Evolutionary conservation across 202 grass and related monocot species (phyloP).

Genomic region (Panicum virgatum): DNA sequence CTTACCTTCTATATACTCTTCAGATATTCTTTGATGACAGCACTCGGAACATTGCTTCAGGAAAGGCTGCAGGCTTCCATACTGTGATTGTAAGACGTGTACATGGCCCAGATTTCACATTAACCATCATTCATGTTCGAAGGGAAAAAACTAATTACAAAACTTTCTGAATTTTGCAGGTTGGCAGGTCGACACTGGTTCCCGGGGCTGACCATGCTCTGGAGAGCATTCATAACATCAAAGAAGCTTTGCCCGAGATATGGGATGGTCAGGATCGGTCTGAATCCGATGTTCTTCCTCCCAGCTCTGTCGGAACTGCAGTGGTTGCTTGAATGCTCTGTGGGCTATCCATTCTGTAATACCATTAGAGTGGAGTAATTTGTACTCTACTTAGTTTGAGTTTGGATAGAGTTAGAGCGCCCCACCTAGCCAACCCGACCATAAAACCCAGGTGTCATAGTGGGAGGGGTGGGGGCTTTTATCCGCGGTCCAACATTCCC

Average conservation of each 20-base stretch:
- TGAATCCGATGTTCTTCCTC: conserved; percentile 44
- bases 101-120: neutral
- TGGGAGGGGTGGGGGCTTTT: too few relatives aligned
- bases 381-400: neutral
- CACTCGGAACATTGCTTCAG: conserved; percentile 57
- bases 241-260: conserved; percentile 59
- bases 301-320: conserved; percentile 32
- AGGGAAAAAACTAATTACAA: neutral
- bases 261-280: conserved; percentile 43
- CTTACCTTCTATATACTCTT: conserved; percentile 6
- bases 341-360: neutral
- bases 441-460: too few relatives aligned
- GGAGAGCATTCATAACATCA: conserved; percentile 69
- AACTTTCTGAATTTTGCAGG: conserved; percentile 40
- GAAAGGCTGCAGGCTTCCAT: conserved; percentile 58
- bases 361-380: neutral
- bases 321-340: conserved; percentile 47
- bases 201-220: conserved; percentile 55
- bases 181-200: conserved; percentile 51
- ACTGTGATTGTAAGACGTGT: conserved; percentile 60
- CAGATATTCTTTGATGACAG: conserved; percentile 75
- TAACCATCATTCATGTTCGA: neutral
- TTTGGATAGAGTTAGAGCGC: too few relatives aligned
- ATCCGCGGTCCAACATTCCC: too few relatives aligned
- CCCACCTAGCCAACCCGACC: too few relatives aligned